Percentiles rank a stretch among this genome's conserved stretches.
Conservation (phyloP, 208 protist genomes). For the Trypanosoma avium region DNA sequence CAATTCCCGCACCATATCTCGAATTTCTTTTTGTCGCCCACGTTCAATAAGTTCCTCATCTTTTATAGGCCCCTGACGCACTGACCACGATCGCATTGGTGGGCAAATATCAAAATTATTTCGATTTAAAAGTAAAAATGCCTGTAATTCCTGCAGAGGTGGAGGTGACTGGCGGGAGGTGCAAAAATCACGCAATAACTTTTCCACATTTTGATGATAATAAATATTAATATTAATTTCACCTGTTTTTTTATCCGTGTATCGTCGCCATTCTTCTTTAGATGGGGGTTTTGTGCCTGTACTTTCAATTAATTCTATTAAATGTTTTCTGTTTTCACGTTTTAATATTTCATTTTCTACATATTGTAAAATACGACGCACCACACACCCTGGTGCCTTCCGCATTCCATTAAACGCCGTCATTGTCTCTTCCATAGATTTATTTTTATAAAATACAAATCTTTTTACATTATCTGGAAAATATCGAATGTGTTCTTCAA, state of each 20-base stretch:
- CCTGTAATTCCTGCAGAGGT: conserved; percentile 2
- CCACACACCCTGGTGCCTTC: conserved; percentile 18
- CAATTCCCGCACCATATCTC: conserved; percentile 22
- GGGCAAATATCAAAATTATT: conserved; percentile 35
- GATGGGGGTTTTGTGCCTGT: conserved; percentile 36
- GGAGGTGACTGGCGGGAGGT: neutral
- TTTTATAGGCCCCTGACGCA: conserved; percentile 30
- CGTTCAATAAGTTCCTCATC: conserved; percentile 35
- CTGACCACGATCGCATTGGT: conserved; percentile 23
- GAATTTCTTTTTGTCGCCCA: conserved; percentile 16
- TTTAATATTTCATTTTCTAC: conserved; percentile 41
- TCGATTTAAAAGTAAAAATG: conserved; percentile 26
- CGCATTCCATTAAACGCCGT: conserved; percentile 24
- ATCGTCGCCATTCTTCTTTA: conserved; percentile 46
- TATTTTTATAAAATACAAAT: conserved; percentile 65
- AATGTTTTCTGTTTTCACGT: conserved; percentile 37
- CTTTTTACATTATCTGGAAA: conserved; percentile 52
- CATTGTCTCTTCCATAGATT: neutral
- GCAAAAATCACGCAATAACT: conserved; percentile 17
- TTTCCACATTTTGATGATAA: conserved; percentile 14
- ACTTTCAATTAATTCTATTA: conserved; percentile 46
- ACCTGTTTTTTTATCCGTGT: conserved; percentile 55
- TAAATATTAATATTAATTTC: conserved; percentile 62
- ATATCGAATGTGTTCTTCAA: conserved; percentile 70
- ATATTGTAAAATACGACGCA: conserved; percentile 19